These are phyloP conservation scores for Nakaseomyces uthaithaninus DNA, from an alignment of 1,139 yeast genomes.

Conservation along the genomic window DNA sequence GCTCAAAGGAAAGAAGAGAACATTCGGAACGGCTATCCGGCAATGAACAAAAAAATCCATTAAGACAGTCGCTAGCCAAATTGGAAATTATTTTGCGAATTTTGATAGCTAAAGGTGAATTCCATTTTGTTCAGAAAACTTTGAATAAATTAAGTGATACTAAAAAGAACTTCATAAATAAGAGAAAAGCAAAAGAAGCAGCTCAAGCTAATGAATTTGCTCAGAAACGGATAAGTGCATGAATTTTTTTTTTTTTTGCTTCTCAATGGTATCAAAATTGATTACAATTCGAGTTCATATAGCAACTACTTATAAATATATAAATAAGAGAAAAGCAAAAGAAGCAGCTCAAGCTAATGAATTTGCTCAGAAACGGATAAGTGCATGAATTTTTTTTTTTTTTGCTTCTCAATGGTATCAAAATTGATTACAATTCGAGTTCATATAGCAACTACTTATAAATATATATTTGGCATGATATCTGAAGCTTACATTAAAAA, in stretches of 20 bases:
- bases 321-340: constrained; percentile 44
- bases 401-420: too few species aligned
- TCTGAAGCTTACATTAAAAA: too few species aligned
- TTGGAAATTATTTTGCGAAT: constrained; percentile 65
- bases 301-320: constrained; percentile 54
- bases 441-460: constrained; percentile 56
- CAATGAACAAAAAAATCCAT: constrained; percentile 47
- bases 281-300: too few species aligned
- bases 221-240: too few species aligned
- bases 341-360: constrained; percentile 16
- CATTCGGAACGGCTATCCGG: constrained; percentile 44
- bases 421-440: too few species aligned
- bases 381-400: too few species aligned
- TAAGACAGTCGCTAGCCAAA: constrained; percentile 47
- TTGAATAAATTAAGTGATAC: constrained; percentile 55
- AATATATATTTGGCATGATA: too few species aligned
- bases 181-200: constrained; percentile 31
- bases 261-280: too few species aligned
- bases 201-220: constrained; percentile 17
- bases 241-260: too few species aligned
- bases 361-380: constrained; percentile 1
- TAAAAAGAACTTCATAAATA: constrained; percentile 58
- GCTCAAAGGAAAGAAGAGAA: constrained; percentile 54
- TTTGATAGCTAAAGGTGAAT: constrained; percentile 40
- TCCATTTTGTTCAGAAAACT: constrained; percentile 44